A percentile compares a stretch with the other conserved stretches of the same genome.
phyloP scores from a whole-genome alignment of 2,329 filamentous ascomycete genomes.

The Drechslera avenae region DNA sequence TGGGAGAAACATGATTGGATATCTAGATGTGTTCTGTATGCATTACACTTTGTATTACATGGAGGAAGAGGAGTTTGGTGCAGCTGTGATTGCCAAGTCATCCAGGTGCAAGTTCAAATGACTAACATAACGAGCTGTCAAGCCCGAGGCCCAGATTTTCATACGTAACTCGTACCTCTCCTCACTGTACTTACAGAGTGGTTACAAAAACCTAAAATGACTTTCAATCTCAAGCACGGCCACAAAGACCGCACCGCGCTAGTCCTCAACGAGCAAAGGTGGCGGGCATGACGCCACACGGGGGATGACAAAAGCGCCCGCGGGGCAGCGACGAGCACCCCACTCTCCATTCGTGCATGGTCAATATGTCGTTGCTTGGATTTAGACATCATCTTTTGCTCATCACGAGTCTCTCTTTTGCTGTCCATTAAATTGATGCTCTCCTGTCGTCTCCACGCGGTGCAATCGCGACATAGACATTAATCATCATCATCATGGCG shows the following conservation, averaged over 20 bases:
- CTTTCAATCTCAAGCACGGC: no score
- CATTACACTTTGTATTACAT: no score
- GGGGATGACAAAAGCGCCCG: slow-evolving; percentile 14
- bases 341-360: slow-evolving; percentile 5
- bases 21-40: no score
- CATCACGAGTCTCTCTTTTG: not conserved
- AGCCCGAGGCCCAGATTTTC: no score
- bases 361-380: not conserved
- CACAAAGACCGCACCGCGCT: not conserved
- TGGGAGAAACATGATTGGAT: no score
- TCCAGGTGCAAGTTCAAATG: no score
- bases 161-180: no score
- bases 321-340: slow-evolving; percentile 15
- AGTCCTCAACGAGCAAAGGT: not conserved
- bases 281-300: slow-evolving; percentile 1
- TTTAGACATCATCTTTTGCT: not conserved
- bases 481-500: slow-evolving; percentile 25
- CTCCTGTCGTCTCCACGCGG: not conserved
- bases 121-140: no score
- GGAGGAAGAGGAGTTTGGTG: no score
- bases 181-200: no score
- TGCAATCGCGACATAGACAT: not conserved
- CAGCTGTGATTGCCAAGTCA: no score
- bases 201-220: no score
- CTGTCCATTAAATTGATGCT: slow-evolving; percentile 4